These are phyloP conservation scores for Yamadazyma takamatsuzukensis DNA, from an alignment of 805 yeast species.

Conservation along the genomic window DNA sequence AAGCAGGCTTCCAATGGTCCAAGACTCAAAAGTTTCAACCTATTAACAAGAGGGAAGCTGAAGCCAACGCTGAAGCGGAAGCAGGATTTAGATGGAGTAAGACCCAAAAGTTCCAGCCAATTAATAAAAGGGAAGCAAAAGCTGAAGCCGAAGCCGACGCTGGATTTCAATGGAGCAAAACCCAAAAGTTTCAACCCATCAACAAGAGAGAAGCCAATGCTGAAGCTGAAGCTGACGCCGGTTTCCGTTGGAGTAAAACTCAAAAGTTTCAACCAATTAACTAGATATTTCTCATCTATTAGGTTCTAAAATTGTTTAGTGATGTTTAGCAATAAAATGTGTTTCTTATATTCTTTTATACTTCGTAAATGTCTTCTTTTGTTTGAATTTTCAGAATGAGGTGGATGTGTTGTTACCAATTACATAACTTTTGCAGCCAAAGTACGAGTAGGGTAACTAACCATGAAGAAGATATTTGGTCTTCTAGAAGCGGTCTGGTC, in stretches of 20 bases:
- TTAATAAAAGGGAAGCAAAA: conserved; percentile 8
- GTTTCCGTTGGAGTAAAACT: conserved; percentile 6
- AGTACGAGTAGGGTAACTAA: too few relatives aligned
- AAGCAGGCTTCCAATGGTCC: conserved; percentile 14
- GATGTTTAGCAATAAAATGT: too few relatives aligned
- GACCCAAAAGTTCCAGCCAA: conserved; percentile 10
- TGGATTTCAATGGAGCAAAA: conserved; percentile 6
- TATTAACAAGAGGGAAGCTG: conserved; percentile 8
- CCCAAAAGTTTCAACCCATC: conserved; percentile 10
- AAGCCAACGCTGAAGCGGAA: conserved; percentile 16
- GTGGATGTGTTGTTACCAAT: too few relatives aligned
- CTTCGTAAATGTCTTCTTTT: too few relatives aligned
- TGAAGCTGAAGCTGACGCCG: conserved; percentile 16
- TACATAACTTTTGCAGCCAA: too few relatives aligned
- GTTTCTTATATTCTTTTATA: too few relatives aligned
- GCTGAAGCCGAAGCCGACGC: conserved; percentile 14
- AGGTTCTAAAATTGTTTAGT: too few relatives aligned
- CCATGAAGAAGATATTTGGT: too few relatives aligned
- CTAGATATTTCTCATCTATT: too few relatives aligned
- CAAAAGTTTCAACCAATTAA: conserved; percentile 10
- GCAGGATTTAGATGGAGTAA: conserved; percentile 7
- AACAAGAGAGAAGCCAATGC: conserved; percentile 8
- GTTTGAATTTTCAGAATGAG: too few relatives aligned
- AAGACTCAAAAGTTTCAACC: conserved; percentile 9
- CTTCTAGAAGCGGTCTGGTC: too few relatives aligned